Conservation (phyloP, 306 rosid genomes). For the Quercus gilva region DNA sequence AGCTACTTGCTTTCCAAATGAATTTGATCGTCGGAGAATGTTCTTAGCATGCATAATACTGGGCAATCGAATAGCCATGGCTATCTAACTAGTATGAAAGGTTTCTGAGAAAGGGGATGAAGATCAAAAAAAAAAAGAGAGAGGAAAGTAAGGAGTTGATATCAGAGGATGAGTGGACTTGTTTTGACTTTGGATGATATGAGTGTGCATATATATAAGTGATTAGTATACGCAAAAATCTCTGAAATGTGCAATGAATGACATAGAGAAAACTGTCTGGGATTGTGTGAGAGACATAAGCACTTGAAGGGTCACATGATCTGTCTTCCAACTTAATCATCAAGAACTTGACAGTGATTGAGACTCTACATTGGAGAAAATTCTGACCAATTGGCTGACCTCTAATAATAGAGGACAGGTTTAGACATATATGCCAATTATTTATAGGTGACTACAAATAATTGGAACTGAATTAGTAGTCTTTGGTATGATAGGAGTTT, state of each 20-base stretch:
- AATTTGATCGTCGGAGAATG: not conserved
- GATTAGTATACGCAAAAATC: not conserved
- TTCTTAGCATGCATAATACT: not conserved
- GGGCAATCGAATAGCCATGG: not conserved
- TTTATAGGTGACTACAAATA: not conserved
- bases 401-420: no score
- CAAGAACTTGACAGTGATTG: constrained; percentile 1
- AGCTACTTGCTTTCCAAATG: not conserved
- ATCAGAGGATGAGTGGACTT: not conserved
- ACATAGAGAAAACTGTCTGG: not conserved
- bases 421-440: no score
- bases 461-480: no score
- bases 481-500: no score
- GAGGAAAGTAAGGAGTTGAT: no score
- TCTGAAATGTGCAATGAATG: no score
- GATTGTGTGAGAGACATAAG: constrained; percentile 2
- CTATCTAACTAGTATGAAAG: no score
- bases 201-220: not conserved
- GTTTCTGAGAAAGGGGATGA: no score
- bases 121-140: no score
- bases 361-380: not conserved
- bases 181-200: not conserved
- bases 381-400: no score
- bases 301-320: constrained; percentile 15
- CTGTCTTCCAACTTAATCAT: constrained; percentile 4